Base-by-base conservation (phyloP, 129 eudicot genomes). In the Mikania micrantha region DNA sequence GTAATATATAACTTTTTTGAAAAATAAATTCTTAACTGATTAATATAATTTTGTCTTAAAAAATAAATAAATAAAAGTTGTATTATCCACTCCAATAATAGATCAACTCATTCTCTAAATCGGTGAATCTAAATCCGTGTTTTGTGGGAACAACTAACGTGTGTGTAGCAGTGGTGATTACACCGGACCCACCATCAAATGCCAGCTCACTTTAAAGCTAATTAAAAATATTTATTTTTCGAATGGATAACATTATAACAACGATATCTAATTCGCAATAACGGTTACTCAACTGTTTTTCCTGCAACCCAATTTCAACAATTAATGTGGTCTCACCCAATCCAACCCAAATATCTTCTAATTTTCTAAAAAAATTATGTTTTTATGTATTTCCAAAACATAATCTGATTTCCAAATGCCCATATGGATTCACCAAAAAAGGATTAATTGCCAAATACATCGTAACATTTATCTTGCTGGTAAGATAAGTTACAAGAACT, bases 231-330 rank as follows among this genome's bases (percentile, higher is more conserved):
- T 3, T 20, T 7, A 9, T 19, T 48, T 19, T 20, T 35, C 10
- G 29, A 36, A 61, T 61, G 48, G 67, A 61, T 61, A 61, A 61
- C 64, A 59, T 6, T 42, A 61, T 61, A 61, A 61, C 64, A 59
- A 15, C 64, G 9, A 15, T 27, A 61, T 36, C 67, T 40, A 61
- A 20, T 13, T 60, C 48, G 13, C 29, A 36, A 2, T 61, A 61
- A 61, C 48, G 10, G 48, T 54, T 25, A 24, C 34, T 13, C 60
- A 24, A 53, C 29, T 11, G 5, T n/a, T 24, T 20, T 24, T 24
- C 32, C 60, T 11, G 4, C 60, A 2, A 25, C 60, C 60, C 34
- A 24, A 24, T 25, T 17, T 8, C n/a, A 54, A 49, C 20, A 17
- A 49, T 19, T 49, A 49, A 6, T 19, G 11, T 49, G 8, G 22